Conservation (phyloP, 208 protist genomes). For the Acanthamoeba triangularis region DNA sequence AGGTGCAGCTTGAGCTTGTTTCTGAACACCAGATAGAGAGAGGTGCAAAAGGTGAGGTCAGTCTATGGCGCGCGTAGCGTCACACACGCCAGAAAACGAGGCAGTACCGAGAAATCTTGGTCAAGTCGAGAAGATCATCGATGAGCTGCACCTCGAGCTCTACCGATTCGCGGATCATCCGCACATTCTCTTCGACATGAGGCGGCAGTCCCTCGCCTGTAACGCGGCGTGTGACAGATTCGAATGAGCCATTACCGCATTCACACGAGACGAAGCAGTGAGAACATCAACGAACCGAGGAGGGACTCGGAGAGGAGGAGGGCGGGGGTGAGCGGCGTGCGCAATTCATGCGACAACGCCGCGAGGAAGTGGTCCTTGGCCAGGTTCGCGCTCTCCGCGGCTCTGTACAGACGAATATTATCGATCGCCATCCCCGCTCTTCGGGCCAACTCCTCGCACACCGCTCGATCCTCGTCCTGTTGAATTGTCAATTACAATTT, state of each 20-base stretch:
- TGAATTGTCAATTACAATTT: too few species aligned
- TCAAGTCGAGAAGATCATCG: slow-evolving; percentile 28
- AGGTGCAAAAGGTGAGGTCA: too few species aligned
- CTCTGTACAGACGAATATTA: neutral
- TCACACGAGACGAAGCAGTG: neutral
- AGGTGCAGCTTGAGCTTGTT: slow-evolving; percentile 7
- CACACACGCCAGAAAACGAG: too few species aligned
- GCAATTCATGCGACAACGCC: slow-evolving; percentile 43
- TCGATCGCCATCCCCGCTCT: neutral
- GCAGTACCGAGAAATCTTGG: slow-evolving; percentile 6
- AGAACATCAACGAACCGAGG: neutral
- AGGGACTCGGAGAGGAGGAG: slow-evolving; percentile 29
- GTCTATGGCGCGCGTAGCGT: too few species aligned
- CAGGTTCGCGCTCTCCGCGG: neutral
- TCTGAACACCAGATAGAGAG: too few species aligned
- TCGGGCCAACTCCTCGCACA: neutral
- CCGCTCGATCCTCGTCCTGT: neutral
- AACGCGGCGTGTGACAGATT: too few species aligned
- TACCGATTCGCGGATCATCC: neutral
- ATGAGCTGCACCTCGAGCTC: slow-evolving; percentile 63
- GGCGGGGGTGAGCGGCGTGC: slow-evolving; percentile 22
- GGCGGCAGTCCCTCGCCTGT: slow-evolving; percentile 5
- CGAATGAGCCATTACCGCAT: neutral
- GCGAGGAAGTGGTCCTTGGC: slow-evolving; percentile 62
- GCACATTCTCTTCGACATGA: slow-evolving; percentile 15